Conservation (phyloP, 805 yeast species). For the Blastobotrys mokoenaii region DNA sequence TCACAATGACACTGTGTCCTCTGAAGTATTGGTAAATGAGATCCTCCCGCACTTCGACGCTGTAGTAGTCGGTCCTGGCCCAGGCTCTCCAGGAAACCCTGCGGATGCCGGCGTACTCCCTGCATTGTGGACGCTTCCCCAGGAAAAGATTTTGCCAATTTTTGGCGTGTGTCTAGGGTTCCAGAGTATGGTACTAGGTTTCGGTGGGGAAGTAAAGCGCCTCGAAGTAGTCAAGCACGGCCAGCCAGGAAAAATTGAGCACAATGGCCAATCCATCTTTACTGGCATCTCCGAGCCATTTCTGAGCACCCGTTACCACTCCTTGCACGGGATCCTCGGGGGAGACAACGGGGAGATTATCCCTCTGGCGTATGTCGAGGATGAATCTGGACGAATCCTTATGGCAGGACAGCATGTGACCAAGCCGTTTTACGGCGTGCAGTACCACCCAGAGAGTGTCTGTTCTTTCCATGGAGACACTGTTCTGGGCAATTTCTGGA, state of each 20-base stretch:
- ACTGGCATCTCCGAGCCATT: conserved; percentile 36
- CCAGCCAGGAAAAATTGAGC: conserved; percentile 52
- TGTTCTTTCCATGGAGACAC: conserved; percentile 63
- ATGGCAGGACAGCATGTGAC: conserved; percentile 70
- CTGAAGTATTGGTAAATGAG: conserved; percentile 28
- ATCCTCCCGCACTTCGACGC: conserved; percentile 56
- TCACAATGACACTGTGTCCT: conserved; percentile 50
- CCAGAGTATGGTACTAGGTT: conserved; percentile 63
- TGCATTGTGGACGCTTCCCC: conserved; percentile 37
- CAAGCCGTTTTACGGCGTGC: conserved; percentile 84
- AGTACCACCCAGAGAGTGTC: conserved; percentile 94
- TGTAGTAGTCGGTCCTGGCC: conserved; percentile 92
- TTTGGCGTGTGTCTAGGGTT: conserved; percentile 92
- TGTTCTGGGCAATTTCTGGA: conserved; percentile 57
- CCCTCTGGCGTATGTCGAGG: conserved; percentile 50
- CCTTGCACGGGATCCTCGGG: conserved; percentile 35
- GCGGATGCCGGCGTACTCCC: conserved; percentile 69
- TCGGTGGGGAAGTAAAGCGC: conserved; percentile 48
- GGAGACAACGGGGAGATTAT: conserved; percentile 27
- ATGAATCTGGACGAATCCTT: conserved; percentile 36
- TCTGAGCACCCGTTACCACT: conserved; percentile 81
- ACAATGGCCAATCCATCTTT: conserved; percentile 33
- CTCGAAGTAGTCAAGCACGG: conserved; percentile 72
- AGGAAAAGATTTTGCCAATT: conserved; percentile 46
- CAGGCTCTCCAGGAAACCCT: conserved; percentile 70